Evolutionary conservation across 1,284 basidiomycete species (phyloP).

Genomic region (Blastosporella zonata): DNA sequence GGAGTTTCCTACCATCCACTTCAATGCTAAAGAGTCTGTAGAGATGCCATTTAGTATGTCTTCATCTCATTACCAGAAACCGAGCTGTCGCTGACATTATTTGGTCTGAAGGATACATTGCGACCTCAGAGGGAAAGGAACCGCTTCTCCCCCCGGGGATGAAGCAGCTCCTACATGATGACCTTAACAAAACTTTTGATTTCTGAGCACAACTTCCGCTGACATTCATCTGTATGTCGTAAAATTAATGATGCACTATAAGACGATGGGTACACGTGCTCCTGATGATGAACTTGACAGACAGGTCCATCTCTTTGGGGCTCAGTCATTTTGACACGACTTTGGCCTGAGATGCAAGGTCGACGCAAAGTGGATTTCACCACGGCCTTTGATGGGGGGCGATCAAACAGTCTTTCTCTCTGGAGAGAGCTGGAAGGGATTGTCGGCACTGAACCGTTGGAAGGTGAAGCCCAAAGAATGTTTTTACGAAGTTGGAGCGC

Average conservation of each 20-base stretch:
- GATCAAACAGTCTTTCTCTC: no score
- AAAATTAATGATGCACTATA: not conserved
- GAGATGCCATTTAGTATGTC: slow-evolving; percentile 90
- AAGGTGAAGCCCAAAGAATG: no score
- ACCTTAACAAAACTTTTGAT: slow-evolving; percentile 86
- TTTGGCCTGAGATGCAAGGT: no score
- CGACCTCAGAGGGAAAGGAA: slow-evolving; percentile 36
- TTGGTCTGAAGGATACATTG: slow-evolving; percentile 55
- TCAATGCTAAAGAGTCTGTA: slow-evolving; percentile 80
- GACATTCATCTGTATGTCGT: not conserved
- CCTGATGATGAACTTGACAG: no score
- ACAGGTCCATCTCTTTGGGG: no score
- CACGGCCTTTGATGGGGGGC: no score
- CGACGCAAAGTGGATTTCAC: no score
- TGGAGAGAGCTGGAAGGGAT: no score
- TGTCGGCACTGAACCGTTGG: no score
- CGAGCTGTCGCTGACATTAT: not conserved
- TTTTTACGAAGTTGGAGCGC: no score
- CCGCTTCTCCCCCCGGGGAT: slow-evolving; percentile 89
- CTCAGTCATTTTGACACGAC: no score
- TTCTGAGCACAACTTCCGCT: slow-evolving; percentile 40
- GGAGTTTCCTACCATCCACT: slow-evolving; percentile 86
- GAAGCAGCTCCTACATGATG: slow-evolving; percentile 79
- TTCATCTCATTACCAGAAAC: not conserved
- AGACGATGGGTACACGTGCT: slow-evolving; percentile 5